Conservation (phyloP, 306 rosid genomes). For the Nissolia schottii region DNA sequence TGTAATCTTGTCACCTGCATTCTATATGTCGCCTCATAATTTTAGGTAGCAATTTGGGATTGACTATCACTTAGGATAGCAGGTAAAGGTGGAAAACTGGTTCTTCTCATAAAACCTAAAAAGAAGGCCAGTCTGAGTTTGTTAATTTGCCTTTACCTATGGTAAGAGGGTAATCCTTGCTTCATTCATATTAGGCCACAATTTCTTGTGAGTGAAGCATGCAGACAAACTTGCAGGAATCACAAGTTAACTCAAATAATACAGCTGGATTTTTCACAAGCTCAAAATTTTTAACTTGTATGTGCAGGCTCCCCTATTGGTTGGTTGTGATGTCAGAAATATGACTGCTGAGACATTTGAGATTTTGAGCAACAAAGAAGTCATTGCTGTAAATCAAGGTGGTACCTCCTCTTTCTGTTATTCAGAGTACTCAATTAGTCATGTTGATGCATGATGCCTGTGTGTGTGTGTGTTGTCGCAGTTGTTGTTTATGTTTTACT, state of each 20-base stretch:
- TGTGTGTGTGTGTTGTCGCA: background rate
- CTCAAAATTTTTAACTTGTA: conserved; percentile 20
- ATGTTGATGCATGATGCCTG: conserved; percentile 1
- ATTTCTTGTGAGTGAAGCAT: conserved; percentile 8
- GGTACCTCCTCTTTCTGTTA: background rate
- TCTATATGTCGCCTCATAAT: background rate
- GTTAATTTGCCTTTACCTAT: background rate
- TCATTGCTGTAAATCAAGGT: conserved; percentile 95
- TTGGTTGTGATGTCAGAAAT: conserved; percentile 85
- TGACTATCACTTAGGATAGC: background rate
- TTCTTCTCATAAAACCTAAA: background rate
- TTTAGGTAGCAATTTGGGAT: background rate
- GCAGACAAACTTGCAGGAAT: conserved; percentile 8
- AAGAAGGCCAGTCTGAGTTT: background rate
- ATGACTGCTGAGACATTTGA: conserved; percentile 65
- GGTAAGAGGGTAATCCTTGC: background rate
- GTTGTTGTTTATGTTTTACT: background rate
- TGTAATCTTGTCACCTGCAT: background rate
- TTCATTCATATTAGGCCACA: background rate
- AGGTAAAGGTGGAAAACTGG: background rate
- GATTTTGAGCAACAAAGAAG: conserved; percentile 71
- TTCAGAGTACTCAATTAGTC: background rate
- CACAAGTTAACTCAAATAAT: background rate
- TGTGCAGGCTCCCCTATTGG: conserved; percentile 89
- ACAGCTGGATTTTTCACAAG: conserved; percentile 4